Conservation (phyloP, 371 early-diverging fungal species). For the Mortierella sp. region DNA sequence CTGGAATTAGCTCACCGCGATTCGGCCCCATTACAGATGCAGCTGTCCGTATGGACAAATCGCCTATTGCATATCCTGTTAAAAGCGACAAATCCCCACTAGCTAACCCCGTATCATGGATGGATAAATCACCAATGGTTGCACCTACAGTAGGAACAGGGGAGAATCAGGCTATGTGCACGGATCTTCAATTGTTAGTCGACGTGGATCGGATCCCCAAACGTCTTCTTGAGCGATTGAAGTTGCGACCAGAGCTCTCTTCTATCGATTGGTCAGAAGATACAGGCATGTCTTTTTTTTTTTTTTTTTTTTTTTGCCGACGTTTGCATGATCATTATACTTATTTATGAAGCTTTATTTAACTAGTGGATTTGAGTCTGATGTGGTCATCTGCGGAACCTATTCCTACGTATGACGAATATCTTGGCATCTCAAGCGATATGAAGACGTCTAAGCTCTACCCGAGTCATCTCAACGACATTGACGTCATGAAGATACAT, state of each 20-base stretch:
- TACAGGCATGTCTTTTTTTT: slow-evolving; percentile 24
- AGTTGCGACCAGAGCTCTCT: slow-evolving; percentile 36
- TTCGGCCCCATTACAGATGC: slow-evolving; percentile 18
- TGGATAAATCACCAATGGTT: slow-evolving; percentile 28
- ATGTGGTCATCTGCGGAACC: slow-evolving; percentile 32
- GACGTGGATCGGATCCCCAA: slow-evolving; percentile 54
- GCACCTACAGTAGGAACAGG: slow-evolving; percentile 1
- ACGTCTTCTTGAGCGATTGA: slow-evolving; percentile 34
- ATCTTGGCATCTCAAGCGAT: slow-evolving; percentile 32
- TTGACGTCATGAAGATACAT: slow-evolving; percentile 47
- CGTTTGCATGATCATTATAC: background rate
- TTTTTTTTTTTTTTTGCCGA: background rate
- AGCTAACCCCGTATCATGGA: slow-evolving; percentile 1
- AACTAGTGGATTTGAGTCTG: slow-evolving; percentile 41
- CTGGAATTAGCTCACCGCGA: slow-evolving; percentile 26
- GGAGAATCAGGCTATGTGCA: slow-evolving; percentile 13
- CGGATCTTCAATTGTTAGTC: slow-evolving; percentile 24
- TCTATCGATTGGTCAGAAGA: slow-evolving; percentile 42
- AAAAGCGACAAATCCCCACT: background rate
- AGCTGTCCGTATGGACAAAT: slow-evolving; percentile 9
- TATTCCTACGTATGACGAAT: slow-evolving; percentile 43
- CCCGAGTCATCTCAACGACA: slow-evolving; percentile 24
- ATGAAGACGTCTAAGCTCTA: slow-evolving; percentile 28
- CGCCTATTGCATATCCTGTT: slow-evolving; percentile 1
- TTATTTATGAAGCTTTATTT: background rate